Conservation (phyloP, 129 eudicot genomes). For the Chrysanthemum lavandulifolium region DNA sequence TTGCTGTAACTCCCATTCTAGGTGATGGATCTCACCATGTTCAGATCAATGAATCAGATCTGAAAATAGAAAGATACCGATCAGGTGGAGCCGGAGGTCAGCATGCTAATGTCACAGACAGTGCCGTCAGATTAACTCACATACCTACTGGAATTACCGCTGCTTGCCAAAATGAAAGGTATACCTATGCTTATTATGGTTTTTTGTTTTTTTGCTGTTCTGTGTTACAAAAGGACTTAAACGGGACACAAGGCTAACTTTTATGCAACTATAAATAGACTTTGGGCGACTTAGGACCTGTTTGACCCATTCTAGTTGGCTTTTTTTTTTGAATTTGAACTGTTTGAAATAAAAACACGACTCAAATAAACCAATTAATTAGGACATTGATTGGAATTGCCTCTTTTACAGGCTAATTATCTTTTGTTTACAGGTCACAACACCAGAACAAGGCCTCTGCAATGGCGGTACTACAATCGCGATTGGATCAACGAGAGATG, state of each 20-base stretch:
- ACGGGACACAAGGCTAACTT: not conserved
- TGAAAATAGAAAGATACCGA: conserved; percentile 72
- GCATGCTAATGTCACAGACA: conserved; percentile 79
- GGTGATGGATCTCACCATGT: conserved; percentile 68
- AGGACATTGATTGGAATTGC: not conserved
- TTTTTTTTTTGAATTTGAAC: not conserved
- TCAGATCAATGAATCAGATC: conserved; percentile 88
- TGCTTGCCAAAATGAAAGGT: conserved; percentile 91
- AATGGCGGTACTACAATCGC: conserved; percentile 90
- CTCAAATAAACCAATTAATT: not conserved
- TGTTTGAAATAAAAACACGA: not conserved
- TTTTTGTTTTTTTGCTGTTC: conserved; percentile 37
- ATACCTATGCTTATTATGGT: not conserved
- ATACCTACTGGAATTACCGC: conserved; percentile 86
- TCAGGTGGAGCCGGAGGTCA: conserved; percentile 96
- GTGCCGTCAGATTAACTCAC: conserved; percentile 90
- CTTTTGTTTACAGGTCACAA: conserved; percentile 57
- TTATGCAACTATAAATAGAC: not conserved
- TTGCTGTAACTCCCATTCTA: conserved; percentile 87
- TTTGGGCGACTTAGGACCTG: conserved; percentile 10
- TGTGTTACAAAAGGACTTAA: not conserved
- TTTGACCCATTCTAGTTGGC: not conserved
- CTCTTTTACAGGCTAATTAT: not conserved
- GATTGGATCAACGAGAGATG: conserved; percentile 91
- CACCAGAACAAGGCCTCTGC: conserved; percentile 93